phyloP scores from a whole-genome alignment of 139 green algal genomes.

The Picochlorum sp. region DNA sequence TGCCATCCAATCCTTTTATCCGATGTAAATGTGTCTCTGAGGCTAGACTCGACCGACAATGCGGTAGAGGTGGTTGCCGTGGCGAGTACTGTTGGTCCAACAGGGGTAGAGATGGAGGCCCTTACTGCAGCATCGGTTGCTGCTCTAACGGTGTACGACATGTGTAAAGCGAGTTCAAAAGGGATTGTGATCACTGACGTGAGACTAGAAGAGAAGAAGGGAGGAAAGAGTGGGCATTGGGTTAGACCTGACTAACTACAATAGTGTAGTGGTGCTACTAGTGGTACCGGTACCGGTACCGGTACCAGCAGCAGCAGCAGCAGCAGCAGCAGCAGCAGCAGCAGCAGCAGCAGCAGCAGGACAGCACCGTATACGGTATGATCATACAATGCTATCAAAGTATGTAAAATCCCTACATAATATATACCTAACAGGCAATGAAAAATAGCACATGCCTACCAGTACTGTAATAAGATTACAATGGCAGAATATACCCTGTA shows the following conservation, averaged over 20 bases:
- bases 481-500: too few species aligned
- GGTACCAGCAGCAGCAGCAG: too few species aligned
- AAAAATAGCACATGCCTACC: too few species aligned
- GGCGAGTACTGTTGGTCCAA: conserved; percentile 43
- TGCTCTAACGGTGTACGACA: conserved; percentile 94
- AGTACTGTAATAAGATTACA: too few species aligned
- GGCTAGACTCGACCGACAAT: conserved; percentile 25
- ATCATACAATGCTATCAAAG: too few species aligned
- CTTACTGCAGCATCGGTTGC: conserved; percentile 71
- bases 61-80: conserved; percentile 44
- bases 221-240: conserved; percentile 69
- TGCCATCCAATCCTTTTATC: conserved; percentile 72
- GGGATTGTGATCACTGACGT: conserved; percentile 64
- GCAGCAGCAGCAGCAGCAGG: too few species aligned
- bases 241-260: not conserved
- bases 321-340: too few species aligned
- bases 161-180: conserved; percentile 85
- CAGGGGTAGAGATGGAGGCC: conserved; percentile 97
- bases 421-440: too few species aligned
- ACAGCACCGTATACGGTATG: too few species aligned
- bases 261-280: too few species aligned
- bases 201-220: conserved; percentile 63
- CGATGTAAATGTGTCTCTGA: conserved; percentile 54
- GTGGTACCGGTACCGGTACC: too few species aligned
- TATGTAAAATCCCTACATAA: too few species aligned